Evolutionary conservation across 345 rosid species (phyloP), one percentile per base, ranked within the genome.

Genomic region (Syzygium jambos): DNA sequence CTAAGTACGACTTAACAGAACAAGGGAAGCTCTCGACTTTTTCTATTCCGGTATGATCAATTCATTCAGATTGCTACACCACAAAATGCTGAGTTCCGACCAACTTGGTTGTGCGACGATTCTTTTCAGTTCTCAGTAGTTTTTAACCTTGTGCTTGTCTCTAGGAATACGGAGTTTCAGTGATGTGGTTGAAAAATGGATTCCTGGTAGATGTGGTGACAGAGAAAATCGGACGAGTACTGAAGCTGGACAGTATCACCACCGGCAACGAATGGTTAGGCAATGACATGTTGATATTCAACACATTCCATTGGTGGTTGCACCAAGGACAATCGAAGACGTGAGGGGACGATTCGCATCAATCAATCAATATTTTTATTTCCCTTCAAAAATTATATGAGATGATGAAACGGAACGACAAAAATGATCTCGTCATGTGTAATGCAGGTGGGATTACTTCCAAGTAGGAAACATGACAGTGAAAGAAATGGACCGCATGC

Each of bases 291-390:
- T 88, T 92, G 73, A 92, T 96, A 93, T 96, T 96, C 89, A 95
- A 95, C 89, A 90, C 95, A 85, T 96, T 86, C 63, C 97, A 94
- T 68, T 94, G 96, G 98, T 95, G 96, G 96, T 12, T 84, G 49
- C 96, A 95, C 89, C 89, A 84, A 1, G 96, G 97, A 46, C 88
- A 52, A 19, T 34, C 86, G 27, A 87, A 87, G 86, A 88, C 91
- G 95, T 93, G 90, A 5, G 84, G 46, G 46, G 27, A 22, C 11
- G 17, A 65, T 82, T 27, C n/a, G 29, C 54, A 5, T 23, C 52
- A 49, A 5, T 43, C 30, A 25, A 53, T 54, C 56, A 43, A 43
- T 43, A 21, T 73, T 73, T 61, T 30, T n/a, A 5, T 21, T 38
- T 22, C 49, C 14, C 49, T 38, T 73, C 1, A 23, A 3, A 52